Evolutionary conservation across 768 basidiomycete genomes (phyloP), one percentile per base, ranked within the genome.

Genomic region (Phaffia tasmanica): DNA sequence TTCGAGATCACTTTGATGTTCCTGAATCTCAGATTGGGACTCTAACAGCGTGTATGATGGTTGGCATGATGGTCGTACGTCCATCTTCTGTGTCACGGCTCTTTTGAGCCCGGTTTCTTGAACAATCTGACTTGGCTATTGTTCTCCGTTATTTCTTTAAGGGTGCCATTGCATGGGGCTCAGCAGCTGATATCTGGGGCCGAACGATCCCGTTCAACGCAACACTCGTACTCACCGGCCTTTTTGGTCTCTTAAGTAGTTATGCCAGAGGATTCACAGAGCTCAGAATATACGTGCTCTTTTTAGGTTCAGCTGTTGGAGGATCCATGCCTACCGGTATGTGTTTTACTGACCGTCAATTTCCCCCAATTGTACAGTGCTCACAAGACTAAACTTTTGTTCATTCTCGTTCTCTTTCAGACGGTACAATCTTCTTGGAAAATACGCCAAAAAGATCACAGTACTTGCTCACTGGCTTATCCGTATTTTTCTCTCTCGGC

Each of bases 241-340:
- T 94, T 1, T 99, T 98, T 73, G 94, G 93, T 8, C 78, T 93
- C 27, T 77, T 86, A 16, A 23, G 42, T 21, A 60, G 57, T 0
- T 83, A 89, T 65, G 80, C 87, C 0, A 82, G 80, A 51, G 84
- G 84, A 0, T 94, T 89, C 74, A 65, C 71, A 1, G 76, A 79
- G 49, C 79, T 98, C 3, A 94, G 92, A 73, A 63, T 87, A 15
- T 77, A 85, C 7, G 80, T 95, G 3, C 97, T 98, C 75, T 80
- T 89, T 54, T 81, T 99, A 0, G 94, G 95, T 3, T 93, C 86
- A 63, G 87, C 93, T 8, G 90, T 99, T 7, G 95, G 94, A 62
- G 92, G 50, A 86, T 89, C 53, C 0, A 94, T 97, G 90, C 93
- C 93, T 0, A 98, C 93, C 0, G 94, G 97, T 71, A 92, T 93